Conservation (phyloP, 495 filamentous ascomycete genomes). For the Penicillium manginii region DNA sequence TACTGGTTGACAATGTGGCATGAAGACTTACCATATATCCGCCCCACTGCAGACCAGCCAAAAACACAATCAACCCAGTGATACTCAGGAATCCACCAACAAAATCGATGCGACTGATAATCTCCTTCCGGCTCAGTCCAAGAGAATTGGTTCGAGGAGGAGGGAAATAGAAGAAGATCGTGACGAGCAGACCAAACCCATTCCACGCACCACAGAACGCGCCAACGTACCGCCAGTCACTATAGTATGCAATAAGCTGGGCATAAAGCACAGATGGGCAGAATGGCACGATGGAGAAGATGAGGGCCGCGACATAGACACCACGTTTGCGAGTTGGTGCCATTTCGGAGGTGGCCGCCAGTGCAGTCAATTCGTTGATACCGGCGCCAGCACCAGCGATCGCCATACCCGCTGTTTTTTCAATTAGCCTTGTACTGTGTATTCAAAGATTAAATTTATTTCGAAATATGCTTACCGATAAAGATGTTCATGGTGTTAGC, state of each 20-base stretch:
- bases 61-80: slow-evolving; percentile 63
- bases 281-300: slow-evolving; percentile 72
- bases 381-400: slow-evolving; percentile 66
- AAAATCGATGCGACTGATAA: slow-evolving; percentile 64
- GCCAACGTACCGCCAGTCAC: slow-evolving; percentile 67
- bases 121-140: slow-evolving; percentile 50
- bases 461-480: slow-evolving; percentile 55
- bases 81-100: slow-evolving; percentile 71
- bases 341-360: slow-evolving; percentile 69
- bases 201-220: slow-evolving; percentile 64
- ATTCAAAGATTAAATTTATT: neutral
- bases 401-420: slow-evolving; percentile 58
- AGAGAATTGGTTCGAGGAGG: slow-evolving; percentile 60
- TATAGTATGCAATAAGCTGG: slow-evolving; percentile 65
- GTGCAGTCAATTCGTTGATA: slow-evolving; percentile 68
- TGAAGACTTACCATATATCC: slow-evolving; percentile 59
- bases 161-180: slow-evolving; percentile 67
- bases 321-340: slow-evolving; percentile 70
- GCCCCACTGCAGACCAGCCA: slow-evolving; percentile 70
- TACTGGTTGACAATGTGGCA: neutral
- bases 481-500: slow-evolving; percentile 69
- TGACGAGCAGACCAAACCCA: slow-evolving; percentile 63
- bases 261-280: slow-evolving; percentile 70
- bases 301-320: slow-evolving; percentile 66
- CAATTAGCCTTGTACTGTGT: slow-evolving; percentile 29